Base-by-base conservation (phyloP, 1,284 basidiomycete genomes). In the Caloboletus firmus region DNA sequence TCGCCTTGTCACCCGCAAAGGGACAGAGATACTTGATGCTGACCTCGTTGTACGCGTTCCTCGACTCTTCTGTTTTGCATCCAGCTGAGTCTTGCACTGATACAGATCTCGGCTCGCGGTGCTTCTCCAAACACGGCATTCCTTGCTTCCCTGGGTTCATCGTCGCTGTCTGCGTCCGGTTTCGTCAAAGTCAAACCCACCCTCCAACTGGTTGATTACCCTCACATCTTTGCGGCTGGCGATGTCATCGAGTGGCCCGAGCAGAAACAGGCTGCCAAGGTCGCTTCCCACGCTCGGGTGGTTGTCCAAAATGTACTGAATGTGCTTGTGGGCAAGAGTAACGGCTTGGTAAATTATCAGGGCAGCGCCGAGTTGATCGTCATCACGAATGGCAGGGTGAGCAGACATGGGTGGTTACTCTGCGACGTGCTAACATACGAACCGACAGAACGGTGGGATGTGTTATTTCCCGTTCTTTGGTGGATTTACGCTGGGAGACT, bases 211-310 rank as follows among this genome's bases (percentile, higher is more conserved):
- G 59, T 61, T 17, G 67, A 66, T 1, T 70, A 82, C 63, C 67
- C 77, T 0, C 73, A 74, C 45, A 78, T 86, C 22, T 85, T 84
- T 61, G 84, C 83, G 0, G 72, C 70, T 5, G 85, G 85, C 10
- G 85, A 87, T 62, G 75, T 81, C 47, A 77, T 82, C 49, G 79
- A 83, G 28, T 81, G 78, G 77, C 46, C 72, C 0, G 85, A 87
- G 67, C 79, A 82, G 62, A 85, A 86, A 61, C 81, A 83, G 60
- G 72, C 76, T 0, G 73, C 72, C 13, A 87, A 87, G 63, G 68
- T 69, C 1, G 17, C 49, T 3, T 67, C 62, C 4, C 84, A 86
- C 57, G 73, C 74, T 2, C 58, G 61, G 0, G 67, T 83, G 32
- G 72, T 79, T 36, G 70, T 65, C 3, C 64, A 74, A 31, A 87